Evolutionary conservation across 2,329 filamentous ascomycete genomes (phyloP), one percentile per base, ranked within the genome.

Genomic region (Alternaria atra): DNA sequence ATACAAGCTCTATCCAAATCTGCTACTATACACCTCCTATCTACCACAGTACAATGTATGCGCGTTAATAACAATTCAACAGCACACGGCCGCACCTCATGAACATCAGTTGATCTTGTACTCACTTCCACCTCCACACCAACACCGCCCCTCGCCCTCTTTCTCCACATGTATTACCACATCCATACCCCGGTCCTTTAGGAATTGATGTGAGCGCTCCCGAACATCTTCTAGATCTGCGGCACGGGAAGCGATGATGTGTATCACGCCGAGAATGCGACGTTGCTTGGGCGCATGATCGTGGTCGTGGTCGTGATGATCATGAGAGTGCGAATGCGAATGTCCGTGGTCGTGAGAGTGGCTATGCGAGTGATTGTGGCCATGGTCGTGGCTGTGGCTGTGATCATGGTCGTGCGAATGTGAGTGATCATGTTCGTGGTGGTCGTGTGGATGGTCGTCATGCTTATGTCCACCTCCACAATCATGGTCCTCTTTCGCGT

Each of bases 101-200:
- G 7, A 23, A 35, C 20, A 30, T 44, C 30, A 61, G 3, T 44
- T 61, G 29, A 32, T 29, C 48, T 61, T 58, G 23, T 58, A 58
- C 15, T 58, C 58, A 30, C 55, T 43, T 15, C 83, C 84, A 12
- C 84, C 83, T 25, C 85, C 85, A 73, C 87, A 90, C 87, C 87
- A 90, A 72, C 87, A 90, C 58, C 82, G 79, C 5, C 81, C 82
- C 52, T 97, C 92, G 0, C 91, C 92, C 72, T 97, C 93, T 47
- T 90, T 84, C 79, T 97, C 94, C 1, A 97, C 91, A 79, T 97
- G 94, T 5, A 97, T 86, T 27, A 96, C 89, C 12, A 93, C 87
- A 71, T 97, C 90, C 80, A 97, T 90, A 42, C 89, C 87, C 66
- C 91, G 86, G 52, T 87, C 86, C 7, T 84, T 80, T 23, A 97